Evolutionary conservation across 148 eudicot genomes (phyloP), one percentile per base, ranked within the genome.

Genomic region (Polygonum maritimum): DNA sequence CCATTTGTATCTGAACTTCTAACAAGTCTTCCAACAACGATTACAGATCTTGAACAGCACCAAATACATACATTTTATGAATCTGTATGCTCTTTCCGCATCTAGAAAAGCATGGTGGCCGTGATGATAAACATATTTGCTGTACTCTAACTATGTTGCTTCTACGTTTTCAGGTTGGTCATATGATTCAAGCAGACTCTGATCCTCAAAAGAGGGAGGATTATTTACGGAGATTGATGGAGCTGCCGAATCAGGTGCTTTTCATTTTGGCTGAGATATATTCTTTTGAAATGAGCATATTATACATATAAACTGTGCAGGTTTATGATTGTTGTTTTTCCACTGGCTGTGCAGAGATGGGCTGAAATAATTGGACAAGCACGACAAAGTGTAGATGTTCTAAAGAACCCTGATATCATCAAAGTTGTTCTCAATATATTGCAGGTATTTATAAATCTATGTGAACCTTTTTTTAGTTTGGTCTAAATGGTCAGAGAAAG

Each of bases 1-100:
- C 93, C 99, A 62, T 96, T 96, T 87, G 99, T 96, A 16, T 96
- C 99, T 40, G 98, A 96, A 83, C 98, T 96, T 75, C 85, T 96
- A 57, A 91, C 97, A 3, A 87, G 88, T 48, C 98, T 96, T 80
- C 93, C 90, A 13, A 86, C 94, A 76, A 96, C 92, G 6, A 89
- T 96, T 82, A 87, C 81, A 40, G 98, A 96, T 79, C 93, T 96
- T 49, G 92, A 96, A 81, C 84, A 89, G 75, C 99, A 92, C 80
- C 99, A 96, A 77, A 96, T 96, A 75, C 97, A 96, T 83, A 78
- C 89, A 74, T 96, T 96, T 76, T 96, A 96, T 82, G 99, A 96
- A 88, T 85, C 99, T 76, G 99, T 96, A 89, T 74, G 35, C 67
- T 13, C 67, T 21, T 60, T 22, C 26, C 67, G 26, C 33, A 22